These are phyloP conservation scores for Venturia nashicola DNA, from an alignment of 2,329 filamentous ascomycete species.

Conservation along the genomic window DNA sequence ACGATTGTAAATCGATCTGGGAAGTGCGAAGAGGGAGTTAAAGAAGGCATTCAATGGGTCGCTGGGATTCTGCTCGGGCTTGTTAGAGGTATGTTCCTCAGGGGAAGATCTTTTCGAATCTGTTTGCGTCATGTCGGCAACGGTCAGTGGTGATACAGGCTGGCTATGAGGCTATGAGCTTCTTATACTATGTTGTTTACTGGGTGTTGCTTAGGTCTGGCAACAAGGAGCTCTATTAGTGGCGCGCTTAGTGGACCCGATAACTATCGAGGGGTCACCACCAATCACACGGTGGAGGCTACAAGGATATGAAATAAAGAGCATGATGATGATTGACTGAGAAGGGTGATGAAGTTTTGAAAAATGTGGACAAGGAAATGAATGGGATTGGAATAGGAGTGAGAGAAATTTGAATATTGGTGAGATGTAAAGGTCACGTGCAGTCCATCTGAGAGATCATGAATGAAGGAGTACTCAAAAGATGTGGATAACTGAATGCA, in stretches of 20 bases:
- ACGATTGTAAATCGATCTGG: conserved; percentile 5
- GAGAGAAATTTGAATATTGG: too few species aligned
- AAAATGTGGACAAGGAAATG: not conserved
- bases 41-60: not conserved
- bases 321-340: not conserved
- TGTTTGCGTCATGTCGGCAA: not conserved
- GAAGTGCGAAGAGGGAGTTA: not conserved
- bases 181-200: not conserved
- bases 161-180: not conserved
- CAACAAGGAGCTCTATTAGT: not conserved
- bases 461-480: too few species aligned
- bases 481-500: too few species aligned
- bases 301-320: not conserved
- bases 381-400: not conserved
- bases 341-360: not conserved
- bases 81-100: not conserved
- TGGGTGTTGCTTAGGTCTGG: not conserved
- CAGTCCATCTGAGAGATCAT: too few species aligned
- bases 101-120: not conserved
- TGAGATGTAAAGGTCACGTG: too few species aligned
- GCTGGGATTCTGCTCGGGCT: not conserved
- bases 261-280: not conserved
- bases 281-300: not conserved
- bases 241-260: not conserved
- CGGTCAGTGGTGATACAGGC: not conserved